phyloP scores from a whole-genome alignment of 78 protist genomes.

The Isochrysis galbana region DNA sequence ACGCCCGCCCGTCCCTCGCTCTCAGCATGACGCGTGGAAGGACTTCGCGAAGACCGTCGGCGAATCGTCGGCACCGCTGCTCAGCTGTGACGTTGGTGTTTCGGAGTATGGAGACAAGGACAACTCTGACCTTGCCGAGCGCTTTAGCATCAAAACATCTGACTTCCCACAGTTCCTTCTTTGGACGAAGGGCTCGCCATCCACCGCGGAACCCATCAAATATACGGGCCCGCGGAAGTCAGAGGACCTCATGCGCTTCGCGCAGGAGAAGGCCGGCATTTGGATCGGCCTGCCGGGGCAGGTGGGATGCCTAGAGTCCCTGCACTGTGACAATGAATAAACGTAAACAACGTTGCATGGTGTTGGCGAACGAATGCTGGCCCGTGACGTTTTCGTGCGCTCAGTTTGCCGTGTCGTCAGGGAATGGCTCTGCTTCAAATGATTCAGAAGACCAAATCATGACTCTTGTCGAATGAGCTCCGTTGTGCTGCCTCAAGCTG shows the following conservation, averaged over 20 bases:
- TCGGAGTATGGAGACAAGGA: conserved; percentile 14
- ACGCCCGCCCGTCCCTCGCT: background rate
- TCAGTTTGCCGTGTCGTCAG: too few species aligned
- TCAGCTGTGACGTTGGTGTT: background rate
- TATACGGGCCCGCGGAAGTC: background rate
- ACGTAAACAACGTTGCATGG: too few species aligned
- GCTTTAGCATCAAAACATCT: background rate
- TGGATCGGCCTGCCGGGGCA: conserved; percentile 15
- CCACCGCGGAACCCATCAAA: background rate
- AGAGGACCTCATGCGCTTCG: background rate
- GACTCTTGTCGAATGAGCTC: too few species aligned
- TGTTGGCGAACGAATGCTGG: too few species aligned
- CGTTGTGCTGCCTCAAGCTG: too few species aligned
- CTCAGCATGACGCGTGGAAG: conserved; percentile 24
- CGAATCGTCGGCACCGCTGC: background rate
- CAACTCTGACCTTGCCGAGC: background rate
- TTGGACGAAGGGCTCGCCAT: background rate
- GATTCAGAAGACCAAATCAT: too few species aligned
- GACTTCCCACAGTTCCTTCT: conserved; percentile 16
- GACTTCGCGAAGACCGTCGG: background rate
- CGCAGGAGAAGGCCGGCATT: conserved; percentile 19
- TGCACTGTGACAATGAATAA: too few species aligned
- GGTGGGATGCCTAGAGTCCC: too few species aligned
- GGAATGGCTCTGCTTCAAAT: too few species aligned
- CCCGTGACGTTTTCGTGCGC: too few species aligned